Base-by-base conservation (phyloP, 371 early-diverging fungal species). In the Amoeboaphelidium protococcarum region DNA sequence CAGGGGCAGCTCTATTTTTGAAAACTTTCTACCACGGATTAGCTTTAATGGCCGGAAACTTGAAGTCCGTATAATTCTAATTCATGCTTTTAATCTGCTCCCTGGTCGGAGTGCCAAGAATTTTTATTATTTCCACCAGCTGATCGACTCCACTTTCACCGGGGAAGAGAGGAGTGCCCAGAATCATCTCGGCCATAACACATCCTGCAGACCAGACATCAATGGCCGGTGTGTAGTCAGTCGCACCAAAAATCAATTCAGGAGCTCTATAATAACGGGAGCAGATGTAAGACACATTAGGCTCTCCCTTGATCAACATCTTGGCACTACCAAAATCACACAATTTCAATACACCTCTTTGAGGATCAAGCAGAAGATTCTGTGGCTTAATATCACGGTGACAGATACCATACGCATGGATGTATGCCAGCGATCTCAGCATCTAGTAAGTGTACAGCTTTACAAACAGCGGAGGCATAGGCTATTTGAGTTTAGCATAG, bases 261-360 rank as follows among this genome's bases (percentile, higher is more conserved):
- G 98, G 98, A 16, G 95, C 92, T 45, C 98, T 73, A 67, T 98
- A 98, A 64, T 91, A 95, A 52, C 97, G 73, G 23, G 97, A 94
- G 63, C 97, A 95, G 46, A 97, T 92, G 62, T 97, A 96, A 45
- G 87, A 80, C 45, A 92, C 90, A 62, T 96, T 96, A 27, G 84
- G 84, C 58, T 94, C 92, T 44, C 82, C 87, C 23, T 76, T 72
- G 26, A 82, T 69, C 50, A 98, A 72, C 12, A 82, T 73, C 62
- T 96, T 98, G 45, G 98, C 98, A 55, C 82, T 80, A 51, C 99
- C 99, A 72, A 98, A 91, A 66, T 98, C 99, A 64, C 97, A 94
- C 51, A 98, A 72, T 65, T 98, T 98, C 52, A 92, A 69, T 26
- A 88, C 71, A 44, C 88, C 90, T 20, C 71, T 73, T 22, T 60